A percentile compares a stretch with the other conserved stretches of the same genome.
phyloP scores from a whole-genome alignment of 768 basidiomycete genomes.

The Sarcomyxa edulis region DNA sequence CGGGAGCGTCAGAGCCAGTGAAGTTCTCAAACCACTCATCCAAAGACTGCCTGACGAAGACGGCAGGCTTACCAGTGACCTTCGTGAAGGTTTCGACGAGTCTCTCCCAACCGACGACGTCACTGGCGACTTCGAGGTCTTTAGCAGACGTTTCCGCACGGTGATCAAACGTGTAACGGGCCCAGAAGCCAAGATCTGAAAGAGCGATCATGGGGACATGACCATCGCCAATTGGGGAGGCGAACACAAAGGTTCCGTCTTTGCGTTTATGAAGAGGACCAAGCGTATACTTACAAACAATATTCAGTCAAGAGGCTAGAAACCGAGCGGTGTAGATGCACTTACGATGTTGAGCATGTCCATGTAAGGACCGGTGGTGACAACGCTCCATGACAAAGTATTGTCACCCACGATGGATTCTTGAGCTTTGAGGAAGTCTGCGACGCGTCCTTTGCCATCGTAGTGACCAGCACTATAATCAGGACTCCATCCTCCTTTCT shows the following conservation, averaged over 20 bases:
- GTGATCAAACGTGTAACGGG: conserved; percentile 32
- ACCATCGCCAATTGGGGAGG: conserved; percentile 27
- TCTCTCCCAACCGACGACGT: conserved; percentile 30
- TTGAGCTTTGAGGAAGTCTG: conserved; percentile 31
- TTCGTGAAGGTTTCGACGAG: conserved; percentile 30
- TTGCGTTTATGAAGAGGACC: conserved; percentile 27
- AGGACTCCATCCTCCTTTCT: conserved; percentile 19
- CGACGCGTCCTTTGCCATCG: conserved; percentile 35
- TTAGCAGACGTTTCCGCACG: conserved; percentile 27
- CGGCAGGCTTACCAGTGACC: conserved; percentile 30
- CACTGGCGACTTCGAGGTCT: conserved; percentile 31
- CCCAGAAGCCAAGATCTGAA: conserved; percentile 34
- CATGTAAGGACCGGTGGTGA: conserved; percentile 35
- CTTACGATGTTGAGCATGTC: conserved; percentile 35
- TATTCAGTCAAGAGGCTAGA: not conserved
- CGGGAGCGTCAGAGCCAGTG: conserved; percentile 19
- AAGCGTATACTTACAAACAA: conserved; percentile 19
- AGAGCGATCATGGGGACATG: conserved; percentile 34
- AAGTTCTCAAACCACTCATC: conserved; percentile 29
- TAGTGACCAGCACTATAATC: conserved; percentile 32
- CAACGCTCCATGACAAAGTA: conserved; percentile 27
- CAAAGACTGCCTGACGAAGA: conserved; percentile 23
- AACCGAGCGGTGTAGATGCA: not conserved
- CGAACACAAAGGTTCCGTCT: conserved; percentile 36
- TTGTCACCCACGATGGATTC: conserved; percentile 23